phyloP scores from a whole-genome alignment of 257 asterid species.

The Penstemon newberryi region DNA sequence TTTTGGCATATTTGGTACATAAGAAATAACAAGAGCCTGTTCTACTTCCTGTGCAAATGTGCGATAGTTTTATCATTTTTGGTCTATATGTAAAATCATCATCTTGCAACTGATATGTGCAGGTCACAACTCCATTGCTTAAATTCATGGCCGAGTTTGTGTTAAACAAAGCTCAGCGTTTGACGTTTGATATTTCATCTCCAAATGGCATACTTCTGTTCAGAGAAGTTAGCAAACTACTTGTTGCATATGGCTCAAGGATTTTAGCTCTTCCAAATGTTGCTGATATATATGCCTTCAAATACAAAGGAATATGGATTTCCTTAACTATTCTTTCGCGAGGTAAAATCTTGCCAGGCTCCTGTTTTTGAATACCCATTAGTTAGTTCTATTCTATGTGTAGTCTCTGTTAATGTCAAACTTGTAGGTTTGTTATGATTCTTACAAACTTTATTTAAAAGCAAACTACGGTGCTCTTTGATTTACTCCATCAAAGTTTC shows the following conservation, averaged over 20 bases:
- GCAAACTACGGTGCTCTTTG: not conserved
- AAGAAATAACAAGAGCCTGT: conserved; percentile 3
- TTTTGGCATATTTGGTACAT: not conserved
- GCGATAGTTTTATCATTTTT: conserved; percentile 14
- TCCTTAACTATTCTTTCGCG: conserved; percentile 76
- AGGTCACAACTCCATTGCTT: conserved; percentile 96
- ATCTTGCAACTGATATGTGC: conserved; percentile 31
- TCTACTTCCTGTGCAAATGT: conserved; percentile 1
- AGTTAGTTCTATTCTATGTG: conserved; percentile 19
- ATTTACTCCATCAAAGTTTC: conserved; percentile 6
- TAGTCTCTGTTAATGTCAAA: conserved; percentile 6
- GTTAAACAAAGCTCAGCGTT: conserved; percentile 84
- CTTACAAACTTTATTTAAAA: not conserved
- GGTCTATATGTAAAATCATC: conserved; percentile 7
- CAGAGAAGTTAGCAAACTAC: conserved; percentile 95
- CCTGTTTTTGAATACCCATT: conserved; percentile 21
- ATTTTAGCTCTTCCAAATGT: conserved; percentile 73
- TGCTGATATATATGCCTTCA: conserved; percentile 82
- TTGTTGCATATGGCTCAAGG: conserved; percentile 89
- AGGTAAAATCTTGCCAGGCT: conserved; percentile 47
- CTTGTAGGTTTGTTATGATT: conserved; percentile 17
- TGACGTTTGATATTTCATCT: conserved; percentile 94
- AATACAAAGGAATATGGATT: conserved; percentile 98
- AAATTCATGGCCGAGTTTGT: conserved; percentile 96
- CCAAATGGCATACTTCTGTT: conserved; percentile 97